Evolutionary conservation across 1,284 basidiomycete species (phyloP).

Genomic region (Rhodotorula sp.): DNA sequence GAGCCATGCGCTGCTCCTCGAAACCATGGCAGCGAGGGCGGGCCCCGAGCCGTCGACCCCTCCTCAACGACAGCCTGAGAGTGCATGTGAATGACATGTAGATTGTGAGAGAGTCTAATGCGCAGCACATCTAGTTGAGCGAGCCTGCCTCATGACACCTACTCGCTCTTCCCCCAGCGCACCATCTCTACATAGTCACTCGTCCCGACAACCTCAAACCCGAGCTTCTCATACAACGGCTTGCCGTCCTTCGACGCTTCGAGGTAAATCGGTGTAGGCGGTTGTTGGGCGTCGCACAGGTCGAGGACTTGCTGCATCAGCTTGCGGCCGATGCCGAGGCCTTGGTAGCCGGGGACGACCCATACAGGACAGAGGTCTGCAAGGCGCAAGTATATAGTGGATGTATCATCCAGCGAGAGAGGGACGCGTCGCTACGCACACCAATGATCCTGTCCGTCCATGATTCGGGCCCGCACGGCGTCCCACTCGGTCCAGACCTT

Average conservation of each 20-base stretch:
- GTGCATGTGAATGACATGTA: too few relatives aligned
- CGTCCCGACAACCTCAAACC: constrained; percentile 19
- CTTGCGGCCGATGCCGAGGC: constrained; percentile 17
- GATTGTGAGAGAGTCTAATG: too few relatives aligned
- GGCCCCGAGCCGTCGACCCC: too few relatives aligned
- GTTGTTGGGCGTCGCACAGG: constrained; percentile 11
- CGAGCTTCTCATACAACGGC: constrained; percentile 25
- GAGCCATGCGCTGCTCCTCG: too few relatives aligned
- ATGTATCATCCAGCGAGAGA: background rate
- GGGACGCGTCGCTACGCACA: constrained; percentile 3
- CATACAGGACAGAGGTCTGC: constrained; percentile 24
- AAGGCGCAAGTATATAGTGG: background rate
- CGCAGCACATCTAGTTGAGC: too few relatives aligned
- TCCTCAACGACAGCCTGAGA: too few relatives aligned
- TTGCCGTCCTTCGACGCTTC: constrained; percentile 22
- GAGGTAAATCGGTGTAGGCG: constrained; percentile 28
- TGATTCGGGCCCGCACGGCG: constrained; percentile 8
- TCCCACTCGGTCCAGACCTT: constrained; percentile 31
- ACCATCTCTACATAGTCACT: constrained; percentile 22
- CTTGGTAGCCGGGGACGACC: constrained; percentile 20
- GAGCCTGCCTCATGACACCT: too few relatives aligned
- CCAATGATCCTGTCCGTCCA: constrained; percentile 25
- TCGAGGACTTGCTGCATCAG: constrained; percentile 22
- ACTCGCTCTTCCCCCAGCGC: background rate
- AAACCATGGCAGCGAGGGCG: too few relatives aligned